Evolutionary conservation across 2,329 filamentous ascomycete species (phyloP).

Genomic region (Xylariaceae sp.): DNA sequence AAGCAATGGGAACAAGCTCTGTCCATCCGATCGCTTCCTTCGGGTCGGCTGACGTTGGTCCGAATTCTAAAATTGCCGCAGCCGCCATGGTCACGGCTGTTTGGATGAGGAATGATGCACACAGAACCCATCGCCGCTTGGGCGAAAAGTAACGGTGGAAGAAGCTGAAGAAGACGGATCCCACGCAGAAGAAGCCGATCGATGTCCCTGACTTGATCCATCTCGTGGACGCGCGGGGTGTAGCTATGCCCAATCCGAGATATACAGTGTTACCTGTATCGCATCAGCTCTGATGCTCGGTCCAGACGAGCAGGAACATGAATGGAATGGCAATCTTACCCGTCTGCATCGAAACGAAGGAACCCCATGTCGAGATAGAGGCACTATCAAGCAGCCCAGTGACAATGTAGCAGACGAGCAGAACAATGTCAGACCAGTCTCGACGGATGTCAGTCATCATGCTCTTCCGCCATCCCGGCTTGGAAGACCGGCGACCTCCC

Average conservation of each 20-base stretch:
- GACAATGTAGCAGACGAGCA: slow-evolving; percentile 69
- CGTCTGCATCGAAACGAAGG: slow-evolving; percentile 81
- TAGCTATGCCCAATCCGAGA: slow-evolving; percentile 66
- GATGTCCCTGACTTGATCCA: slow-evolving; percentile 71
- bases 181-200: slow-evolving; percentile 64
- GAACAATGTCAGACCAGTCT: slow-evolving; percentile 60
- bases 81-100: slow-evolving; percentile 45
- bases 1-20: slow-evolving; percentile 60
- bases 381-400: slow-evolving; percentile 74
- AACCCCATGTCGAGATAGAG: slow-evolving; percentile 70
- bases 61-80: slow-evolving; percentile 49
- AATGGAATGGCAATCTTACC: slow-evolving; percentile 40
- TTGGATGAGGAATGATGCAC: slow-evolving; percentile 52
- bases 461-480: slow-evolving; percentile 29
- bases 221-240: slow-evolving; percentile 48
- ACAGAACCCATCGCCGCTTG: slow-evolving; percentile 60
- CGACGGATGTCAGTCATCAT: slow-evolving; percentile 49
- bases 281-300: slow-evolving; percentile 3
- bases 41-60: slow-evolving; percentile 35
- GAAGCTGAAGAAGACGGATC: slow-evolving; percentile 64
- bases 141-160: slow-evolving; percentile 61
- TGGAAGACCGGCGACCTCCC: slow-evolving; percentile 12
- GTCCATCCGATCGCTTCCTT: slow-evolving; percentile 49
- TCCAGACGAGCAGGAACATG: neutral
- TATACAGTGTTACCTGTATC: slow-evolving; percentile 67